These are phyloP conservation scores for Colletotrichum sp. DNA, from an alignment of 2,329 filamentous ascomycete genomes.

Conservation along the genomic window DNA sequence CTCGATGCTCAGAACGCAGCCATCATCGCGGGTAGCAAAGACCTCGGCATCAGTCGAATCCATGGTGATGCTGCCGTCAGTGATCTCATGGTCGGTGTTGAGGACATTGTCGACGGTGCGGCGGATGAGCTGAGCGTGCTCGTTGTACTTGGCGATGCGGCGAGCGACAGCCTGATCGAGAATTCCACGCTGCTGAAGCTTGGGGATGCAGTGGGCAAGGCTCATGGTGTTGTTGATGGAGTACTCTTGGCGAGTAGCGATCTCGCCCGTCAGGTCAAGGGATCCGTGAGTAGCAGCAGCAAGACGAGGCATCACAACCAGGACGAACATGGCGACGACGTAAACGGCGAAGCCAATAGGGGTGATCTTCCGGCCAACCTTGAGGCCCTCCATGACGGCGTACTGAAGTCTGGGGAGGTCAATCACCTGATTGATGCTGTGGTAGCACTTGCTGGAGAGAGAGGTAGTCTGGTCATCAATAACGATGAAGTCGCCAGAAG, in stretches of 20 bases:
- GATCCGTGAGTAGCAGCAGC: background rate
- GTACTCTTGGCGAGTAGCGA: background rate
- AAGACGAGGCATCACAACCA: background rate
- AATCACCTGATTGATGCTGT: background rate
- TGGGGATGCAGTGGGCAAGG: background rate
- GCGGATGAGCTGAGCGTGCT: background rate
- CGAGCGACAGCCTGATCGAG: background rate
- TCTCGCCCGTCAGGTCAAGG: background rate
- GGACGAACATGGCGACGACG: background rate
- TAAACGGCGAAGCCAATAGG: background rate
- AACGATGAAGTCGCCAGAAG: background rate
- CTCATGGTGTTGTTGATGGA: background rate
- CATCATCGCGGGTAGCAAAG: slow-evolving; percentile 13
- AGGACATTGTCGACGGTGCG: background rate
- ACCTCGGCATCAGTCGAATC: background rate
- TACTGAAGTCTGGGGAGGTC: background rate
- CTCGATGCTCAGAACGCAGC: background rate
- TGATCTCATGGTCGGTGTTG: background rate
- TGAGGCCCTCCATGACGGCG: background rate
- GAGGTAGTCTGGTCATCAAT: background rate
- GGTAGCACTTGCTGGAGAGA: background rate
- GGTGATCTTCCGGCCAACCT: background rate
- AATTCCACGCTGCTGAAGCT: background rate
- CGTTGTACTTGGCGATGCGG: background rate
- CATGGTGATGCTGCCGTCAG: background rate